phyloP scores from a whole-genome alignment of 108 stramenopile genomes.

The Skeletonema tropicum region DNA sequence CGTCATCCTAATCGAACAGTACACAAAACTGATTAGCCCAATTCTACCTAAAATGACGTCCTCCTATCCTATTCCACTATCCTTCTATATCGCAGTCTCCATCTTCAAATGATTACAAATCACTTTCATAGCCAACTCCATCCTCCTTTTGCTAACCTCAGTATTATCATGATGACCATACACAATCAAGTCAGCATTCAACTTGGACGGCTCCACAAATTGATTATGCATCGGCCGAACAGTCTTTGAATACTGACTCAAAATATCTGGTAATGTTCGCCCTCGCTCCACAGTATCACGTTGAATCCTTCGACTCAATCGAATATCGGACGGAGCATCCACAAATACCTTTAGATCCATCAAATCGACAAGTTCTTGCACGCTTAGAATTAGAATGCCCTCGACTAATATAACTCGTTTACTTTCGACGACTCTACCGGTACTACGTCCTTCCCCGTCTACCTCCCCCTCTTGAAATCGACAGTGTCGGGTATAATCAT shows the following conservation, averaged over 20 bases:
- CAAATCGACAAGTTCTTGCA: constrained; percentile 68
- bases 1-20: constrained; percentile 73
- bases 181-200: constrained; percentile 91
- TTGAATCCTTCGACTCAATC: constrained; percentile 83
- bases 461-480: constrained; percentile 64
- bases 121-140: constrained; percentile 74
- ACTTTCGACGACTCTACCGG: constrained; percentile 52
- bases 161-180: constrained; percentile 51
- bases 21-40: constrained; percentile 28
- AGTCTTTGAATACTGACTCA: constrained; percentile 81
- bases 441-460: constrained; percentile 35
- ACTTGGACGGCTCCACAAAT: constrained; percentile 92
- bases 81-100: constrained; percentile 17
- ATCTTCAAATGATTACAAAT: constrained; percentile 73
- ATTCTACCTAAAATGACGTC: background rate
- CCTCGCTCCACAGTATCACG: constrained; percentile 89
- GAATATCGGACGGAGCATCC: constrained; percentile 85
- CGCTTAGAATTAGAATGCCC: constrained; percentile 92
- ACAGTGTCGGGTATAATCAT: constrained; percentile 89
- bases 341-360: constrained; percentile 96
- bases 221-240: constrained; percentile 95
- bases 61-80: background rate
- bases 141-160: constrained; percentile 34
- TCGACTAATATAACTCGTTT: constrained; percentile 86
- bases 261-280: constrained; percentile 75